Evolutionary conservation across 768 basidiomycete genomes (phyloP), one percentile per base, ranked within the genome.

Genomic region (Gloeopeniophorella convolvens): DNA sequence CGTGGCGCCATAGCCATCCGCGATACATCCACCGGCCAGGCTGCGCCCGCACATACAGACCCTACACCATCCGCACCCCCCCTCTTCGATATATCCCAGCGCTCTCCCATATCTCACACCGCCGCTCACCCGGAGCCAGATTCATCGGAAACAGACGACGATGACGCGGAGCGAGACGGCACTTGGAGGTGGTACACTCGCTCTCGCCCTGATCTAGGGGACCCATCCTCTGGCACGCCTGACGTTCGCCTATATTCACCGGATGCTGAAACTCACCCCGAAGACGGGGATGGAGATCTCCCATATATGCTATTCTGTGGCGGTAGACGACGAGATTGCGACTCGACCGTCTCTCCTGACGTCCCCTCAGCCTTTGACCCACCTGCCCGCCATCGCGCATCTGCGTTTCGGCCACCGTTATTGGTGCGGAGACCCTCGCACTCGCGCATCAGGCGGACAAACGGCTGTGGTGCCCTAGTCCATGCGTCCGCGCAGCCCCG

Each of bases 1-100:
- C 70, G 85, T 55, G 85, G 85, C 10, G 85, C 85, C 44, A 76
- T 86, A 74, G 72, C 81, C 32, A 69, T 84, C 28, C 42, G 48
- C 60, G 60, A 42, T 62, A 53, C 35, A 35, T 41, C n/a, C 62
- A 59, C 36, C 59, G 63, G 21, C 58, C 50, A 49, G 30, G 33
- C 42, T 32, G 45, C 48, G 13, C 33, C 33, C 39, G 35, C 49
- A 34, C 46, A 34, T 32, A 16, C 48, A 8, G 51, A 45, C 23
- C 32, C 47, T 31, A 12, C 35, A 6, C 30, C 50, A 20, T 46
- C 51, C 32, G 30, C 33, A 4, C 20, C 46, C n/a, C 47, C 54
- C 23, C 23, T 54, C 7, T 41, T 42, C 23, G 49, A 16, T 15
- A 34, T 26, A 3, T 36, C 32, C 23, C 33, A 35, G 15, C 32